Conservation (phyloP, 805 yeast genomes). For the Metschnikowia chrysomelidarum region DNA sequence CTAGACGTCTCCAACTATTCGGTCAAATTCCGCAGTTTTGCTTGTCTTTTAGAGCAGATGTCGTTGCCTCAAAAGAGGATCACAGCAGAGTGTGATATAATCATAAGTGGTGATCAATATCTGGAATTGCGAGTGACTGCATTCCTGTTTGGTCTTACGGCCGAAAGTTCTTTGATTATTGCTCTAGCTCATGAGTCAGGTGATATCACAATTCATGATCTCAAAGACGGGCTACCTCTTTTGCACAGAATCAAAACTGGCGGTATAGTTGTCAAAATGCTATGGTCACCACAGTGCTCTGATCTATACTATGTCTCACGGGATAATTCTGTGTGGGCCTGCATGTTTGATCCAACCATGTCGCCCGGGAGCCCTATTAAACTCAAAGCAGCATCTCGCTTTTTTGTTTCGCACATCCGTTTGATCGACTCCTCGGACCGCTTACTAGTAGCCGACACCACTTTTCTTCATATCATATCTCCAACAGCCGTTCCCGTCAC, state of each 20-base stretch:
- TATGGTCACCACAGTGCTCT: slow-evolving; percentile 17
- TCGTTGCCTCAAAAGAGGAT: slow-evolving; percentile 17
- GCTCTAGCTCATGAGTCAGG: slow-evolving; percentile 19
- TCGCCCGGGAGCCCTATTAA: background rate
- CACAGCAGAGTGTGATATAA: slow-evolving; percentile 21
- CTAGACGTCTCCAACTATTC: slow-evolving; percentile 23
- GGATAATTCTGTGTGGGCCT: slow-evolving; percentile 21
- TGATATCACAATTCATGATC: slow-evolving; percentile 17
- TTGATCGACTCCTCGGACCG: background rate
- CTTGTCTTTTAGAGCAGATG: slow-evolving; percentile 24
- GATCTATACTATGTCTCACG: slow-evolving; percentile 13
- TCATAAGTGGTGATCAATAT: slow-evolving; percentile 22
- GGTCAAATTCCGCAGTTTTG: slow-evolving; percentile 28
- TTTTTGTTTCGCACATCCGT: slow-evolving; percentile 14
- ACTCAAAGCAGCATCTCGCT: slow-evolving; percentile 13
- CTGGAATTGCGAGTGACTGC: slow-evolving; percentile 24
- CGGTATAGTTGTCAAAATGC: slow-evolving; percentile 16
- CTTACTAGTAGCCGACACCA: slow-evolving; percentile 14
- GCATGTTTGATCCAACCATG: slow-evolving; percentile 1
- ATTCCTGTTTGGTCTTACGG: slow-evolving; percentile 25
- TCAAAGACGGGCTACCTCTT: slow-evolving; percentile 10
- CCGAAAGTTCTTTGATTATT: slow-evolving; percentile 8
- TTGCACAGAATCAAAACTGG: slow-evolving; percentile 4
- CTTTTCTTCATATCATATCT: slow-evolving; percentile 4
- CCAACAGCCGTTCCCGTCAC: background rate